Conservation (phyloP, 2,329 filamentous ascomycete genomes). For the Diaporthe sp. region DNA sequence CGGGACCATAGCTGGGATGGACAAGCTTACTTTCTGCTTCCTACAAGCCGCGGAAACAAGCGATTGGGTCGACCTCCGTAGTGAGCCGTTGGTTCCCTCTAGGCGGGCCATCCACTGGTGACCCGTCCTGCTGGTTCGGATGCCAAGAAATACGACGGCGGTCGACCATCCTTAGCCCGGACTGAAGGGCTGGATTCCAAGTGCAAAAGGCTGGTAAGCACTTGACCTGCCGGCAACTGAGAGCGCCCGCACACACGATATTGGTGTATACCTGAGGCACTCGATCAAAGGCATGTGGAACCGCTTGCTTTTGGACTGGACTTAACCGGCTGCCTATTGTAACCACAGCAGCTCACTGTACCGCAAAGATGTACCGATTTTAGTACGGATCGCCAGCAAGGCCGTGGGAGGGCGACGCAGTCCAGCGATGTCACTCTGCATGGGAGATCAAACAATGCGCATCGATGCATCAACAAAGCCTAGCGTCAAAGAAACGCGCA, state of each 20-base stretch:
- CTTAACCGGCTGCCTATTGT: slow-evolving; percentile 24
- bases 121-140: slow-evolving; percentile 37
- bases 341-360: slow-evolving; percentile 4
- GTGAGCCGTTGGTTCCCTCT: slow-evolving; percentile 28
- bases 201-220: slow-evolving; percentile 6
- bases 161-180: neutral
- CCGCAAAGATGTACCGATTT: neutral
- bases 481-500: slow-evolving; percentile 13
- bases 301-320: slow-evolving; percentile 4
- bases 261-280: neutral
- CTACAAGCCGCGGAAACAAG: slow-evolving; percentile 25
- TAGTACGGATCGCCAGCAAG: slow-evolving; percentile 8
- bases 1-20: slow-evolving; percentile 31
- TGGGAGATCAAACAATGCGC: slow-evolving; percentile 27
- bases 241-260: slow-evolving; percentile 6
- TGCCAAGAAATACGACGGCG: slow-evolving; percentile 24
- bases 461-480: slow-evolving; percentile 29
- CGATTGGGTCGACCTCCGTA: slow-evolving; percentile 21
- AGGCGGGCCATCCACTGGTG: slow-evolving; percentile 31
- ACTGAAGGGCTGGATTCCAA: slow-evolving; percentile 16
- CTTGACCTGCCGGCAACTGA: slow-evolving; percentile 30
- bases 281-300: slow-evolving; percentile 10
- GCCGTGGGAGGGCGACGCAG: slow-evolving; percentile 3
- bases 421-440: slow-evolving; percentile 31
- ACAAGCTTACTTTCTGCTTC: slow-evolving; percentile 17